Evolutionary conservation across 176 grass and related monocot species (phyloP).

Genomic region (Oryza longistaminata): DNA sequence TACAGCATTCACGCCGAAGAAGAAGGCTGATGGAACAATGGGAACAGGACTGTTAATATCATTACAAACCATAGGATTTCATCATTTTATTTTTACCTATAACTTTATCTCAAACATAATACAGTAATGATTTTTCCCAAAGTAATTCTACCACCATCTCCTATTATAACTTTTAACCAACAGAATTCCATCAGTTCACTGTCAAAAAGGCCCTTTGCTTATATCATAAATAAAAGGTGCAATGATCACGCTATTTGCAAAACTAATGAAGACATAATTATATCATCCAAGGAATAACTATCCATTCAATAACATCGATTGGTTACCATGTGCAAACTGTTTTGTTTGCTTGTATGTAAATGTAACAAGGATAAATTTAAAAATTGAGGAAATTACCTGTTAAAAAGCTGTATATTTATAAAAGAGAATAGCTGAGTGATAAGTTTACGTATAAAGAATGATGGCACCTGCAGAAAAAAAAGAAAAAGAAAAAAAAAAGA

Average conservation of each 20-base stretch:
- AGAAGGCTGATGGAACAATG: conserved; percentile 64
- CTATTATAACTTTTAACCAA: conserved; percentile 3
- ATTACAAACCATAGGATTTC: conserved; percentile 17
- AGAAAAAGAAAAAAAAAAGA: too few species aligned
- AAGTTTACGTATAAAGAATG: conserved; percentile 97
- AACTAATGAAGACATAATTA: not conserved
- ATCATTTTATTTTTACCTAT: not conserved
- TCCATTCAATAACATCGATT: conserved; percentile 10
- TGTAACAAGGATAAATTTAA: conserved; percentile 21
- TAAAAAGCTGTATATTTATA: conserved; percentile 98
- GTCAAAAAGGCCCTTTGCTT: conserved; percentile 8
- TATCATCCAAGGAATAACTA: not conserved
- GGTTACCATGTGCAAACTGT: not conserved
- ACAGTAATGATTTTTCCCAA: not conserved
- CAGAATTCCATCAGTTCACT: conserved; percentile 11
- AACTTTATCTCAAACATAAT: conserved; percentile 16
- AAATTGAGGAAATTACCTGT: conserved; percentile 61
- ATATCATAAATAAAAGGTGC: not conserved
- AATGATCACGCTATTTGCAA: conserved; percentile 1
- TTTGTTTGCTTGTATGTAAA: conserved; percentile 16
- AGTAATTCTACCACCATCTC: not conserved
- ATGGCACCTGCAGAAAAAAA: conserved; percentile 69
- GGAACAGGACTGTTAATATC: conserved; percentile 23
- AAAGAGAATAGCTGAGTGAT: conserved; percentile 94
- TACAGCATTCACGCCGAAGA: conserved; percentile 93